Evolutionary conservation across 352 stramenopile genomes (phyloP), one percentile per base, ranked within the genome.

Genomic region (Globisporangium takayamanum): DNA sequence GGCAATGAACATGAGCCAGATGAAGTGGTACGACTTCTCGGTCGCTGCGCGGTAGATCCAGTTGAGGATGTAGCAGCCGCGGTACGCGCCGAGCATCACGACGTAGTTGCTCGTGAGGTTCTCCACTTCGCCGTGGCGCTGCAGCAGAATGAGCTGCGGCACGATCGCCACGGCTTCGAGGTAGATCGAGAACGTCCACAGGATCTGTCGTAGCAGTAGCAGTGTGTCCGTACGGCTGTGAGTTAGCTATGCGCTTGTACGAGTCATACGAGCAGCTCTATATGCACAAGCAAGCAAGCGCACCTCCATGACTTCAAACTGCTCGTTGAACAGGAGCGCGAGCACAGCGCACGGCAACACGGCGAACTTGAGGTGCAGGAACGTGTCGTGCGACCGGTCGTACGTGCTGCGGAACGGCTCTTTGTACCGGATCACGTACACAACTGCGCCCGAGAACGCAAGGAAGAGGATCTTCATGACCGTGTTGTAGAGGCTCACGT

Each of bases 101-200:
- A 99, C 96, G 74, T 99, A 99, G 76, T 99, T 98, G 52, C 95
- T 91, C 50, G 97, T 99, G 59, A 99, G 85, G 79, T 99, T 99
- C 76, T 99, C 97, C 8, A 99, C 95, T 74, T 99, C 97, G 51
- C 95, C 86, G 62, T 98, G 98, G 39, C 97, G 91, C 78, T 99
- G 97, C 57, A 99, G 84, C 48, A 99, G 78, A 55, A 99, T 99
- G 33, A 99, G 82, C 78, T 99, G 97, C 52, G 97, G 97, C 55
- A 99, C 88, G 68, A 99, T 99, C 28, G 97, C 95, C 54, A 99
- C 84, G 20, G 95, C 84, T 73, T 99, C 97, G 36, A 99, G 82
- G 74, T 98, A 99, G 66, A 99, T 99, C 28, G 95, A 99, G 70
- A 99, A 99, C 11, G 92, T 98, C 97, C 97, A 99, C 4, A 99